Evolutionary conservation across 257 asterid genomes (phyloP).

Genomic region (Penstemon barbatus): DNA sequence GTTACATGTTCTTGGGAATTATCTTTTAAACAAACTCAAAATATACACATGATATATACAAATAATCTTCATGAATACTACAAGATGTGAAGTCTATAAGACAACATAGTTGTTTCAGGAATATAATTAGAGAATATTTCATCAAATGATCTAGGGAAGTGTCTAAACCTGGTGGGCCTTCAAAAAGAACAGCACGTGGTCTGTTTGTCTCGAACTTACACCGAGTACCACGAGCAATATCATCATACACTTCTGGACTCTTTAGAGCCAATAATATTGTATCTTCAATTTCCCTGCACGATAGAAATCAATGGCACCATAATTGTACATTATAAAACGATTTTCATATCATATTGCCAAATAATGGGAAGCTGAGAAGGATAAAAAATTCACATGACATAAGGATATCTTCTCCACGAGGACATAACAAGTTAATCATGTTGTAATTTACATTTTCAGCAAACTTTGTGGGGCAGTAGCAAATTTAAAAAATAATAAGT

Average conservation of each 20-base stretch:
- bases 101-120: neutral
- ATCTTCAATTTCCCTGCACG: conserved; percentile 82
- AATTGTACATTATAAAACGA: neutral
- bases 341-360: conserved; percentile 7
- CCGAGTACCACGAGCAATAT: conserved; percentile 93
- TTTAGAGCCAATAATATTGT: conserved; percentile 82
- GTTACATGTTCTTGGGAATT: neutral
- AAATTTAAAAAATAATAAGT: conserved; percentile 4
- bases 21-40: neutral
- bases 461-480: conserved; percentile 10
- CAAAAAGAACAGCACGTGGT: conserved; percentile 94
- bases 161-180: conserved; percentile 96
- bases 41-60: neutral
- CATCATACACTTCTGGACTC: conserved; percentile 93
- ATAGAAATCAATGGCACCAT: conserved; percentile 24
- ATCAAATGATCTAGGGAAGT: conserved; percentile 24
- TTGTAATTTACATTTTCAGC: conserved; percentile 5
- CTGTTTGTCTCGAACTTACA: conserved; percentile 93
- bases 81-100: neutral
- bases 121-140: neutral
- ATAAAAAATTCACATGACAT: conserved; percentile 8
- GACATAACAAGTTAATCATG: conserved; percentile 11
- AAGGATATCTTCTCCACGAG: neutral
- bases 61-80: neutral
- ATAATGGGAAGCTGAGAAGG: conserved; percentile 19